A percentile compares a stretch with the other conserved stretches of the same genome.
Conservation (phyloP, 148 eudicot species). For the Tetragonia tetragonoides region DNA sequence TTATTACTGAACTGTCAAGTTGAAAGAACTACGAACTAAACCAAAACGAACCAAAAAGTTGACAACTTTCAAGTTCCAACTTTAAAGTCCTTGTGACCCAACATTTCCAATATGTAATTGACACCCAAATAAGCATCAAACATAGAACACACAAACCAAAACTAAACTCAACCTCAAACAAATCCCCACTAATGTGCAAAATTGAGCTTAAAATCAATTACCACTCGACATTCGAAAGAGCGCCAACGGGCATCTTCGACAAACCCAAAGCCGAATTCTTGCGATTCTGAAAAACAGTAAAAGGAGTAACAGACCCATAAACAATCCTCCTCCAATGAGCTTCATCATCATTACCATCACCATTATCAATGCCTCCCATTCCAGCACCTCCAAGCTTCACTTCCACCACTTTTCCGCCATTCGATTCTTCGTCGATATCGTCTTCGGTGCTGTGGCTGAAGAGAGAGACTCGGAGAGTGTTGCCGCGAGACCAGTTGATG, state of each 20-base stretch:
- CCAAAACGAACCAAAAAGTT: too few species aligned
- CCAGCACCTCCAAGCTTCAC: conserved; percentile 47
- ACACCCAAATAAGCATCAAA: background rate
- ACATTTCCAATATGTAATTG: background rate
- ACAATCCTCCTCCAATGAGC: conserved; percentile 72
- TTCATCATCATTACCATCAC: conserved; percentile 26
- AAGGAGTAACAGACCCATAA: conserved; percentile 84
- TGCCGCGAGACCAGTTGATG: conserved; percentile 82
- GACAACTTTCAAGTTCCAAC: background rate
- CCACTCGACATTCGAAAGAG: conserved; percentile 51
- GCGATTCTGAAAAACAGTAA: conserved; percentile 73
- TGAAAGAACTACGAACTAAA: too few species aligned
- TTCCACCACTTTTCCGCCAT: conserved; percentile 68
- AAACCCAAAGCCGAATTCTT: conserved; percentile 45
- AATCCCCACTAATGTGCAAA: background rate
- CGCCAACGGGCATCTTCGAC: conserved; percentile 28
- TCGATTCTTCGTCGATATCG: conserved; percentile 15
- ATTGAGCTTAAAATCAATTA: conserved; percentile 15
- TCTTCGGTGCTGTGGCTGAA: conserved; percentile 24
- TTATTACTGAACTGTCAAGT: too few species aligned
- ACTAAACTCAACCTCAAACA: background rate
- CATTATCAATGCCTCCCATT: conserved; percentile 32
- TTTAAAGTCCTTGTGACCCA: background rate
- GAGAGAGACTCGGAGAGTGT: conserved; percentile 73
- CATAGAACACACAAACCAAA: background rate